Conservation (phyloP, 768 basidiomycete genomes). For the Pleurotus tuoliensis region DNA sequence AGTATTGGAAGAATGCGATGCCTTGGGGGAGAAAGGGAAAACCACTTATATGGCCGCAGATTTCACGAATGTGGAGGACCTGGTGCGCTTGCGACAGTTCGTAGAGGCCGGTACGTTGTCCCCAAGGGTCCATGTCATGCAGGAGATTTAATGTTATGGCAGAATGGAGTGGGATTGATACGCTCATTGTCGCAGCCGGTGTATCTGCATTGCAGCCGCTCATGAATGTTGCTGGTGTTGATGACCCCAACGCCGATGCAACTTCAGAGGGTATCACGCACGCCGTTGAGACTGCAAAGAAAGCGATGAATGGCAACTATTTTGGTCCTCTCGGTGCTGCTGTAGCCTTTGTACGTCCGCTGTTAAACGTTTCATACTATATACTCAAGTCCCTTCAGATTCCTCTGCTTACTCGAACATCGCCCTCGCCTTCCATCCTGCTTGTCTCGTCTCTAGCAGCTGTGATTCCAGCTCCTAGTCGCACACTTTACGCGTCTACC, state of each 20-base stretch:
- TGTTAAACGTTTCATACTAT: not conserved
- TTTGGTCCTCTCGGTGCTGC: conserved; percentile 67
- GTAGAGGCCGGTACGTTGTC: conserved; percentile 52
- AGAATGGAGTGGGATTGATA: conserved; percentile 87
- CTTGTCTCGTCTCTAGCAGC: conserved; percentile 79
- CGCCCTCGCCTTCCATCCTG: conserved; percentile 66
- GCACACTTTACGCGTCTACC: conserved; percentile 78
- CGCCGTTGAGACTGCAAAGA: conserved; percentile 51
- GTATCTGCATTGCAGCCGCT: conserved; percentile 80
- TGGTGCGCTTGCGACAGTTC: conserved; percentile 52
- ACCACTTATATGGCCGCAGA: conserved; percentile 53
- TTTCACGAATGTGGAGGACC: conserved; percentile 60
- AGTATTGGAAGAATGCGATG: conserved; percentile 58
- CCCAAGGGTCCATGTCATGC: not conserved
- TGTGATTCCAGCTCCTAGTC: conserved; percentile 80
- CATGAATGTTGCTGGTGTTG: conserved; percentile 62
- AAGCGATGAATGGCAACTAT: conserved; percentile 63
- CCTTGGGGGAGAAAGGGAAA: conserved; percentile 27
- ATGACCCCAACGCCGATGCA: conserved; percentile 32
- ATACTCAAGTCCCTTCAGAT: conserved; percentile 45
- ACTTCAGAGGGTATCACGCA: conserved; percentile 54
- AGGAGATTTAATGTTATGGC: conserved; percentile 1
- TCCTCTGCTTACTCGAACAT: conserved; percentile 65
- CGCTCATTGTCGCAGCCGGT: conserved; percentile 77
- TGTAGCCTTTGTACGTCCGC: conserved; percentile 59